Evolutionary conservation across 1,284 basidiomycete genomes (phyloP).

Genomic region (Phellopilus nigrolimitatus): DNA sequence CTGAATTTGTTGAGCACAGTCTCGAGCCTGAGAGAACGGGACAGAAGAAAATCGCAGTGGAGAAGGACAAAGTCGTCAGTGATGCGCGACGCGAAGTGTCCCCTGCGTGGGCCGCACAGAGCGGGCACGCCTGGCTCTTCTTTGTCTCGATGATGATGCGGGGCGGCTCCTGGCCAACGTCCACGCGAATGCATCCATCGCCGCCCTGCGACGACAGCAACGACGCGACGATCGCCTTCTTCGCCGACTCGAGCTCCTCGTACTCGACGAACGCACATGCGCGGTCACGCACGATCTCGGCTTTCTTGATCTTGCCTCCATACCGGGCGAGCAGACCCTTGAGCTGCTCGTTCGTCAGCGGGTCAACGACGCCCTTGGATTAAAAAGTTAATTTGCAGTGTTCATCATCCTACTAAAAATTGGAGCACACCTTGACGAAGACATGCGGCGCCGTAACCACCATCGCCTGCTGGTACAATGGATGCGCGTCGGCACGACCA

Average conservation of each 20-base stretch:
- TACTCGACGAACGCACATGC: constrained; percentile 97
- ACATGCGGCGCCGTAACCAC: constrained; percentile 67
- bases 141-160: constrained; percentile 43
- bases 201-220: constrained; percentile 66
- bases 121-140: too few species aligned
- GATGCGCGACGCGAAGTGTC: constrained; percentile 67
- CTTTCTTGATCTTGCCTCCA: constrained; percentile 79
- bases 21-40: constrained; percentile 64
- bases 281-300: constrained; percentile 85
- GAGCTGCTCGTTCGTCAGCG: constrained; percentile 60
- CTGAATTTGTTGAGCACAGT: too few species aligned
- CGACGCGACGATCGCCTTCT: constrained; percentile 77
- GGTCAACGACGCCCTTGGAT: constrained; percentile 71
- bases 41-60: constrained; percentile 86
- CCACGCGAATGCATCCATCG: constrained; percentile 81
- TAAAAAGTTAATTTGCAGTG: constrained; percentile 10
- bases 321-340: constrained; percentile 61
- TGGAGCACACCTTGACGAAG: constrained; percentile 74
- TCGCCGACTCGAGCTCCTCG: constrained; percentile 70
- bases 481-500: too few species aligned
- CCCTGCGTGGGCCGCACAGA: too few species aligned
- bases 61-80: constrained; percentile 84
- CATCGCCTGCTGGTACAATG: constrained; percentile 52
- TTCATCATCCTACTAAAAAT: constrained; percentile 10
- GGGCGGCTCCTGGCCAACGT: constrained; percentile 25